A percentile compares a stretch with the other conserved stretches of the same genome.
Conservation (phyloP, 129 eudicot genomes). For the Saussurea involucrata region DNA sequence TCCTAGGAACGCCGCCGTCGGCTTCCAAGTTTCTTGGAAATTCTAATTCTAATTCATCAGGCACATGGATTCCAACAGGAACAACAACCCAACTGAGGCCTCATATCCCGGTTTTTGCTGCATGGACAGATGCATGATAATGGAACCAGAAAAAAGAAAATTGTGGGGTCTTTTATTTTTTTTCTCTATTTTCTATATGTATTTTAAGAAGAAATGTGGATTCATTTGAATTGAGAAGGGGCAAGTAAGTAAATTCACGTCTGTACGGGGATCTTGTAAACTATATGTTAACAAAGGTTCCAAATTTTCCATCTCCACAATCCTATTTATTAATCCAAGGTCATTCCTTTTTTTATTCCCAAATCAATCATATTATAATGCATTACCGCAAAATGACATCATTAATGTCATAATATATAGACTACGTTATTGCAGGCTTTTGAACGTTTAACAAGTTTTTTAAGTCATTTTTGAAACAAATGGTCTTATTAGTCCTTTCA, state of each 20-base stretch:
- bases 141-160: background rate
- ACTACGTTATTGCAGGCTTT: too few relatives aligned
- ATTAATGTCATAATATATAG: too few relatives aligned
- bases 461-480: too few relatives aligned
- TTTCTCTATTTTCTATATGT: constrained; percentile 12
- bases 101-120: constrained; percentile 82
- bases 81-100: constrained; percentile 46
- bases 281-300: constrained; percentile 25
- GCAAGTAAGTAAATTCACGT: constrained; percentile 25
- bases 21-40: constrained; percentile 43
- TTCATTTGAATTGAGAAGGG: constrained; percentile 36
- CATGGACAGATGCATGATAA: constrained; percentile 72
- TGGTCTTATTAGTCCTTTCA: too few relatives aligned
- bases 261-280: constrained; percentile 29
- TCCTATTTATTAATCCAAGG: constrained; percentile 6
- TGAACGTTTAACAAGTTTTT: too few relatives aligned
- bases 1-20: constrained; percentile 44
- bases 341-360: background rate
- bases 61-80: constrained; percentile 62
- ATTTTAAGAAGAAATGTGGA: constrained; percentile 14
- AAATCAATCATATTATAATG: background rate
- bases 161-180: constrained; percentile 6
- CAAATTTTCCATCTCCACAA: constrained; percentile 26
- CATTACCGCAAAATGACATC: too few relatives aligned
- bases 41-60: constrained; percentile 20